Conservation (phyloP, 345 rosid genomes). For the Passiflora organensis region DNA sequence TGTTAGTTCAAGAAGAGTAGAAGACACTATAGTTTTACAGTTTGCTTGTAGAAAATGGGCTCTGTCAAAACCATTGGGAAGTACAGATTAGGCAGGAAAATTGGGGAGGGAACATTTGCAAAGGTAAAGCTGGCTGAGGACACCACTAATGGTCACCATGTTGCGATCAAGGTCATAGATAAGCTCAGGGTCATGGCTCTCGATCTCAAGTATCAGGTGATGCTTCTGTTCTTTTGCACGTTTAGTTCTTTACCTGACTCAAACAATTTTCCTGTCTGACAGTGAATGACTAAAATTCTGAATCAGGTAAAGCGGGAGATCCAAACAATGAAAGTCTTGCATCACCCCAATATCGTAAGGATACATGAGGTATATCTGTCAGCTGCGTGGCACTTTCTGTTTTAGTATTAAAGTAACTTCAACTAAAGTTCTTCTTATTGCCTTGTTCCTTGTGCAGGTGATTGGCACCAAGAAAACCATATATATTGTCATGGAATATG, state of each 20-base stretch:
- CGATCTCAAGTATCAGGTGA: slow-evolving; percentile 64
- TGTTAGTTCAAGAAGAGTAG: no score
- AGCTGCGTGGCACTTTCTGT: not conserved
- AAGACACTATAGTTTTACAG: no score
- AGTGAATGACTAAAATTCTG: not conserved
- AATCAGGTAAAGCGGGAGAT: slow-evolving; percentile 75
- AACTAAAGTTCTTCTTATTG: slow-evolving; percentile 4
- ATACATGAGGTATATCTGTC: slow-evolving; percentile 66
- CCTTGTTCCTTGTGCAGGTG: slow-evolving; percentile 36
- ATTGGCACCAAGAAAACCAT: slow-evolving; percentile 83
- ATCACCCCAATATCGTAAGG: slow-evolving; percentile 71
- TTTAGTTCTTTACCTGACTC: not conserved
- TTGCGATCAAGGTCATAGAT: slow-evolving; percentile 79
- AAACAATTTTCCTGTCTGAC: not conserved
- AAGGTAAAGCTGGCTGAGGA: slow-evolving; percentile 85
- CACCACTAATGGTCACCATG: slow-evolving; percentile 44
- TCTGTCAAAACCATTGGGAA: slow-evolving; percentile 54
- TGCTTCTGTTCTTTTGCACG: not conserved
- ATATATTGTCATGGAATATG: slow-evolving; percentile 82
- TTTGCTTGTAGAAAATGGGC: slow-evolving; percentile 31
- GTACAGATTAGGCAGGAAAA: slow-evolving; percentile 58
- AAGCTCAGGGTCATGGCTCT: slow-evolving; percentile 60
- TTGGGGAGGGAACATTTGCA: slow-evolving; percentile 86
- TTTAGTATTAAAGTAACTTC: not conserved
- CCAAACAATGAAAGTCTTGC: slow-evolving; percentile 75